Base-by-base conservation (phyloP, 352 stramenopile species). In the Pythium graminicola region DNA sequence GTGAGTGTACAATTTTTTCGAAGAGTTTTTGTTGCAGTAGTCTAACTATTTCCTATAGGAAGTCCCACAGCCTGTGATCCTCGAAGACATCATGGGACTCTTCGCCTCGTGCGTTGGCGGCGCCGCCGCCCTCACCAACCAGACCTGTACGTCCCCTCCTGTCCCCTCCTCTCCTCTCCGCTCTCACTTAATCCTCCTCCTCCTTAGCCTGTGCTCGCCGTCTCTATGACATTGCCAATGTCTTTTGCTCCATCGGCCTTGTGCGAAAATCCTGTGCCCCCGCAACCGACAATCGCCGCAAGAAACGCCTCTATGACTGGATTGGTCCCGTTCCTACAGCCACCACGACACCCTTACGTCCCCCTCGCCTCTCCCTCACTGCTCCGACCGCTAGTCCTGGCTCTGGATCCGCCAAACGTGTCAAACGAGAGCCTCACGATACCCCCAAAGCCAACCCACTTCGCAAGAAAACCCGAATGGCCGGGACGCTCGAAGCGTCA, bases 151-250 rank as follows among this genome's bases (percentile, higher is more conserved):
- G 64, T 65, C 24, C 9, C 10, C 43, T 14, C 32, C 2, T 33
- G 19, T n/a, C 14, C 36, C 48, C 33, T 17, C 27, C 50, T 14
- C 17, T 16, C 3, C 10, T 40, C 8, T 46, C 19, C n/a, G 5
- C 19, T 38, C 23, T 17, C 6, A n/a, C 40, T 4, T n/a, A 16
- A 16, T 22, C 40, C 4, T 52, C 14, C 43, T 50, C 8, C 10
- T 1, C 14, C 8, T n/a, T 29, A 73, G 65, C 65, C 14, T 69
- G 60, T n/a, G 59, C 65, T 2, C 61, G 65, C 17, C 55, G 65
- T 16, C 56, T 73, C 0, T 73, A 73, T 47, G 65, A 73, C 48
- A 73, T 73, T 35, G 65, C 65, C 44, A 73, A 73, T 46, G 65
- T 73, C 11, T 67, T 73, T 31, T 70, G 65, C 54, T 65, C 61